phyloP scores from a whole-genome alignment of 2,329 filamentous ascomycete species.

The Chaetomium sp. region DNA sequence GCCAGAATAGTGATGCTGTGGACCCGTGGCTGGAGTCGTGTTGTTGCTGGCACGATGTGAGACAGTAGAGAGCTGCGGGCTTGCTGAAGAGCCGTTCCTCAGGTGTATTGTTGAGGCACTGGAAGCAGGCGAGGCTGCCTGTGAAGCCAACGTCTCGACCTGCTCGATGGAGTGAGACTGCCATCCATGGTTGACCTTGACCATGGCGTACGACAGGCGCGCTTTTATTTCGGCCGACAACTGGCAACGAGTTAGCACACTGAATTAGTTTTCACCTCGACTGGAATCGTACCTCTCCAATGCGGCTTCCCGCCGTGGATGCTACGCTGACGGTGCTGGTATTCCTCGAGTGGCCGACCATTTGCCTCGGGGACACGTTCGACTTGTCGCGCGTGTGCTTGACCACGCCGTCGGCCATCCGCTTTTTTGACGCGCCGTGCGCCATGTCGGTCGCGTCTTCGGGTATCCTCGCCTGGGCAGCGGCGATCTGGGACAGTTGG shows the following conservation, averaged over 20 bases:
- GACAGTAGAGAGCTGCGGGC: constrained; percentile 51
- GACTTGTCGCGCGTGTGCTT: constrained; percentile 54
- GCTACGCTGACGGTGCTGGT: constrained; percentile 66
- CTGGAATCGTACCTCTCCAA: constrained; percentile 69
- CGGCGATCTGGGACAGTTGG: constrained; percentile 60
- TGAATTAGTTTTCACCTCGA: neutral
- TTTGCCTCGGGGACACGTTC: constrained; percentile 51
- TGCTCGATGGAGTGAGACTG: constrained; percentile 77
- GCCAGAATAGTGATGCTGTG: constrained; percentile 29
- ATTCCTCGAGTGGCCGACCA: constrained; percentile 66
- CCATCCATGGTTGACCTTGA: constrained; percentile 91
- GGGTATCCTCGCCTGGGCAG: constrained; percentile 53
- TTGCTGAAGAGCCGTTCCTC: constrained; percentile 55
- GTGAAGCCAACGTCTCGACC: constrained; percentile 73
- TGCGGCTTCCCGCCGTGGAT: constrained; percentile 66
- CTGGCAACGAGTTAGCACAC: constrained; percentile 47
- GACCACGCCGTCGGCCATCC: constrained; percentile 74
- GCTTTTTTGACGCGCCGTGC: constrained; percentile 59
- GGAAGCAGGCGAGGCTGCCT: constrained; percentile 64
- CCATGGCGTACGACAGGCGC: constrained; percentile 87
- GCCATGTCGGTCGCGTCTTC: constrained; percentile 40
- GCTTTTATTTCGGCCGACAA: constrained; percentile 78
- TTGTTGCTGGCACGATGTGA: constrained; percentile 43
- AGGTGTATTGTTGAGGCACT: constrained; percentile 59
- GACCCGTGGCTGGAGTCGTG: constrained; percentile 36